Base-by-base conservation (phyloP, 805 yeast genomes). In the Allodekkera sacchari region DNA sequence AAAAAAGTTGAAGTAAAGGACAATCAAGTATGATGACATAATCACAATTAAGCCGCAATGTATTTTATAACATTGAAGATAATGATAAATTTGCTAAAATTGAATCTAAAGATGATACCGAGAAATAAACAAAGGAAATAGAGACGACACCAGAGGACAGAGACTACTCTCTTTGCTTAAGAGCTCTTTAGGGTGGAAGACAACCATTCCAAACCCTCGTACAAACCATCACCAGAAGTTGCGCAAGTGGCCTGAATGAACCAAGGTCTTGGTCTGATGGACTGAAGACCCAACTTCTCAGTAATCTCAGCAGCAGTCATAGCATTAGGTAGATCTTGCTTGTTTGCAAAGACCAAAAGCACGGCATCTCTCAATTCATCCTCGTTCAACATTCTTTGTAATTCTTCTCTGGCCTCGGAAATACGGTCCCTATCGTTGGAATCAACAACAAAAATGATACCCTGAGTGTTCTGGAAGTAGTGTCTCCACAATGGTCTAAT, bases 401-500 rank as follows among this genome's bases (percentile, higher is more conserved):
- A 74, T 64, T 87, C 96, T 68, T 88, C 96, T 66, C 96, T 84
- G 35, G 97, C 96, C 69, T 89, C 97, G 55, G 85, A 74, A 57
- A 89, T 81, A 74, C 97, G 94, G 57, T 87, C 94, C 70, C 96
- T 83, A 67, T 89, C 97, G 68, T 88, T 87, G 41, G 95, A 83
- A 71, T 89, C 97, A 50, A 89, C 95, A 43, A 89, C 97, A 59
- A 88, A 89, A 61, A 89, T 88, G 59, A 89, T 84, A 71, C 96
- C 96, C 66, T 89, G 96, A 41, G 96, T 87, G 75, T 89, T 89
- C 68, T 89, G 95, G 83, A 78, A 89, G 64, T 89, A 89, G 67
- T 89, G 94, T 77, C 96, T 83, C 97, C 97, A 89, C 64, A 89
- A 71, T 38, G 97, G 96, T 70, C 97, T 83, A 57, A 89, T 89